Evolutionary conservation across 257 asterid genomes (phyloP), one percentile per base, ranked within the genome.

Genomic region (Forsythia suspensa): DNA sequence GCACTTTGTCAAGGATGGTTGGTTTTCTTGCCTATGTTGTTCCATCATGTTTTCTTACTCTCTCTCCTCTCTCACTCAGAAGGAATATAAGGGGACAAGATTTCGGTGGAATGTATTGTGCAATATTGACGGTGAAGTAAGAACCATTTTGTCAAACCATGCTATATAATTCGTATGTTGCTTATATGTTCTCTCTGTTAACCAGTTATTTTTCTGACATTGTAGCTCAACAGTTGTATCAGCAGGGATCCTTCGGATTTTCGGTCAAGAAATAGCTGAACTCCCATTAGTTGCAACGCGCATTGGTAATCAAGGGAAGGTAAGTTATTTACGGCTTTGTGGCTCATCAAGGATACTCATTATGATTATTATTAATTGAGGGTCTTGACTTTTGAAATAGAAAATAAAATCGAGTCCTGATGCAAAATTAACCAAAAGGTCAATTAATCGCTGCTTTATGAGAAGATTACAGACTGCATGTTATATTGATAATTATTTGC

Each of bases 81-180:
- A 91, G 98, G 94, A 96, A 94, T 81, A 96, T 92, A 82, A 86
- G 97, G 86, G 98, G 97, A 43, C 97, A 94, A 84, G 95, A 96
- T 85, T 94, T 91, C 83, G 83, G 99, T 86, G 99, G 99, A 86
- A 94, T 96, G 89, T 90, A 90, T 85, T 96, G 99, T 77, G 96
- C 97, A 66, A 88, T 96, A 84, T 84, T 96, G 89, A 92, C 92
- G 1, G 95, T 92, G 79, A 92, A 96, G 99, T 96, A 87, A 70
- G 87, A 69, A 70, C 74, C 71, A 69, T 78, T 24, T 80, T 36
- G 5, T 38, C n/a, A 63, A 63, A 41, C 68, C 44, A 29, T n/a
- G 34, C 43, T 63, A 11, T 63, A 29, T 29, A 63, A 29, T 9
- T 63, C 29, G 40, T 63, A 29, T 63, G 70, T 63, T 29, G 70